Percentiles rank a stretch among this genome's conserved stretches.
Conservation (phyloP, 108 stramenopile species). For the Parmales sp. region DNA sequence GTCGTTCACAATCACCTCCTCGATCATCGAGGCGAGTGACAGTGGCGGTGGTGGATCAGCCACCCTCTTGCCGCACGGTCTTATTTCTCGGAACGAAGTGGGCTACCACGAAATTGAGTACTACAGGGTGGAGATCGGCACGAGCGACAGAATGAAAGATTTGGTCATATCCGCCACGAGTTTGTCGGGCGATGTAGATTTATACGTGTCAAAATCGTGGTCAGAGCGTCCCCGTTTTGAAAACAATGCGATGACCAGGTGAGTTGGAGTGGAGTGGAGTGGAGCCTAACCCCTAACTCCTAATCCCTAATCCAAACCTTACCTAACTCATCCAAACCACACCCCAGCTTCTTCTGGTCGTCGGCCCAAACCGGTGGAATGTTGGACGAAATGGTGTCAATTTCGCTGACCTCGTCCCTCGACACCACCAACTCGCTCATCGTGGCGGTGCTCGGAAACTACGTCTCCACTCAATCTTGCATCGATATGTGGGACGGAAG, state of each 20-base stretch:
- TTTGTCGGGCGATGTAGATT: constrained; percentile 8
- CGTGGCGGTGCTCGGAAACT: neutral
- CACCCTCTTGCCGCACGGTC: neutral
- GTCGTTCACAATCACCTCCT: neutral
- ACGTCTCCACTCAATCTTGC: neutral
- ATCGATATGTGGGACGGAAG: neutral
- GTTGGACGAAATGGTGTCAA: neutral
- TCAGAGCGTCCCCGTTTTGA: too few species aligned
- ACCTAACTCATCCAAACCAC: too few species aligned
- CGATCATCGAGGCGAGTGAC: neutral
- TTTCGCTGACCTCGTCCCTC: neutral
- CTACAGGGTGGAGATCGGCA: constrained; percentile 7
- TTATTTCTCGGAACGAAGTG: neutral
- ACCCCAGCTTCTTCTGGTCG: neutral
- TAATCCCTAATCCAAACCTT: too few species aligned
- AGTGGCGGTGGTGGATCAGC: neutral
- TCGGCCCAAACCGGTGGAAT: neutral
- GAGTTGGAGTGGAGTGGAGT: too few species aligned
- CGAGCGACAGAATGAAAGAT: neutral
- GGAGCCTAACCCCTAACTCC: too few species aligned
- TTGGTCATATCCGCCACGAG: neutral
- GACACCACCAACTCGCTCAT: neutral
- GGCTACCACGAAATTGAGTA: neutral
- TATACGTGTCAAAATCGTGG: neutral
- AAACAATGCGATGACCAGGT: too few species aligned